These are phyloP conservation scores for Akebia trifoliata DNA, from an alignment of 164 flowering plant genomes.

Conservation along the genomic window DNA sequence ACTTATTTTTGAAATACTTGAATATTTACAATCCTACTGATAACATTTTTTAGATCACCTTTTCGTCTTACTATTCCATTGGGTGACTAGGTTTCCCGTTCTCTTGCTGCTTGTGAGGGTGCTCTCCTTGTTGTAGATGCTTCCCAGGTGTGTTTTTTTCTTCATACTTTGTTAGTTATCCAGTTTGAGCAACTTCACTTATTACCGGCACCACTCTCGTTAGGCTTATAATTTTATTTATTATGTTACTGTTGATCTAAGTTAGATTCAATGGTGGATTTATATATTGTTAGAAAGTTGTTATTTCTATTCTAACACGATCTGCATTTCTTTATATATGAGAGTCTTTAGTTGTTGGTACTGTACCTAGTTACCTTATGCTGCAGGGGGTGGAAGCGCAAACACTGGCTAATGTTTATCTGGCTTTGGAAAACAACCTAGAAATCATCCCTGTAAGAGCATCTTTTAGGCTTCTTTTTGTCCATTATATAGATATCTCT, in stretches of 20 bases:
- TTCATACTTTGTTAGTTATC: not conserved
- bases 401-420: constrained; percentile 87
- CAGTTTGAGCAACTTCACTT: not conserved
- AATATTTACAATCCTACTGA: not conserved
- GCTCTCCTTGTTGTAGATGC: constrained; percentile 99
- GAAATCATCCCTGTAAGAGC: constrained; percentile 86
- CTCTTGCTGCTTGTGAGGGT: constrained; percentile 99
- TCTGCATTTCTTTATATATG: too few species aligned
- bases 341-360: not conserved
- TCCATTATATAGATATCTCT: not conserved
- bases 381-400: constrained; percentile 97
- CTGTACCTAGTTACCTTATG: constrained; percentile 7
- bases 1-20: not conserved
- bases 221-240: too few species aligned
- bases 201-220: too few species aligned
- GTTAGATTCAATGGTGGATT: not conserved
- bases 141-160: constrained; percentile 63
- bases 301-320: not conserved
- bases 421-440: constrained; percentile 89
- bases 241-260: not conserved
- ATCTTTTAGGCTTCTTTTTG: not conserved
- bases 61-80: constrained; percentile 9
- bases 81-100: constrained; percentile 80
- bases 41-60: not conserved
- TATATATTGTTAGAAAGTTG: not conserved